These are phyloP conservation scores for Berberis vulgaris DNA, from an alignment of 164 flowering plant species.

Conservation along the genomic window DNA sequence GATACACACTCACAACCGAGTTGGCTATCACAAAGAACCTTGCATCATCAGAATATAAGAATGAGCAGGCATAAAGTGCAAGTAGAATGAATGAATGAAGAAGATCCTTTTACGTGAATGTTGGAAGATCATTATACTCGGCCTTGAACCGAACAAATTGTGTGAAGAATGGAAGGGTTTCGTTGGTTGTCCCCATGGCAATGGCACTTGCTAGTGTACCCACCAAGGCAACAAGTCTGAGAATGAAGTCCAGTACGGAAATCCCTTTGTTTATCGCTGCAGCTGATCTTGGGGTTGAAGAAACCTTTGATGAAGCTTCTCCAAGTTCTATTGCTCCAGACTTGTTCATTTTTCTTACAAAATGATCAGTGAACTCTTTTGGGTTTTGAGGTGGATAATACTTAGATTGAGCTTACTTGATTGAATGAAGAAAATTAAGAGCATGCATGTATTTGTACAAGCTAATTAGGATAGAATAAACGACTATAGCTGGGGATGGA, in stretches of 20 bases:
- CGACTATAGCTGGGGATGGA: no score
- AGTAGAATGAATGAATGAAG: not conserved
- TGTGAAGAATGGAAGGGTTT: conserved; percentile 43
- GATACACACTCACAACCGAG: conserved; percentile 41
- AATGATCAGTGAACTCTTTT: not conserved
- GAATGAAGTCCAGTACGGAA: conserved; percentile 36
- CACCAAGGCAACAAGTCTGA: conserved; percentile 32
- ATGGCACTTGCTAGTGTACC: conserved; percentile 46
- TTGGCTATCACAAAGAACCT: conserved; percentile 74
- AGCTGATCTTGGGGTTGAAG: not conserved
- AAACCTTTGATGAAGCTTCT: conserved; percentile 19
- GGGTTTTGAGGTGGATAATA: not conserved
- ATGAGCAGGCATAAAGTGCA: not conserved
- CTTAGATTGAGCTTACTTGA: not conserved
- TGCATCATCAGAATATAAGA: no score
- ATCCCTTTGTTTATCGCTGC: conserved; percentile 25
- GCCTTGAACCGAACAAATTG: conserved; percentile 37
- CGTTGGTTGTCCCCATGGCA: conserved; percentile 47
- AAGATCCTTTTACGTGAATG: conserved; percentile 28
- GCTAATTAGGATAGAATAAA: no score
- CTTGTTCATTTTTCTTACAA: conserved; percentile 19
- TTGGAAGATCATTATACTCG: conserved; percentile 39
- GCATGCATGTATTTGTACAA: no score
- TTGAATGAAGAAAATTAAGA: no score
- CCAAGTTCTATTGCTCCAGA: conserved; percentile 22